phyloP scores from a whole-genome alignment of 179 eudicot species.

The Beta corolliflora region DNA sequence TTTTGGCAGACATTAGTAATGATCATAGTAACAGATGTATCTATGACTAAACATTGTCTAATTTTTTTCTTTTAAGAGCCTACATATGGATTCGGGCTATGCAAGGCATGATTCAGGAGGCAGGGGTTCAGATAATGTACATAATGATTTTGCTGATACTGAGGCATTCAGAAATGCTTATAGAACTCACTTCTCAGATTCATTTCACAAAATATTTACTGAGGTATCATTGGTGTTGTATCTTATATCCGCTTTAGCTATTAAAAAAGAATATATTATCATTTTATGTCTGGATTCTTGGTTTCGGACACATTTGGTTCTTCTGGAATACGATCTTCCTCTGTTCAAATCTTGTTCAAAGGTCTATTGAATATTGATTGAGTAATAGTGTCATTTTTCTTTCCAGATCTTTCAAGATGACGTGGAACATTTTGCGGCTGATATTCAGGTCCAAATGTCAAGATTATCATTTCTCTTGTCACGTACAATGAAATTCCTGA shows the following conservation, averaged over 20 bases:
- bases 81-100: conserved; percentile 45
- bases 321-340: neutral
- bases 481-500: neutral
- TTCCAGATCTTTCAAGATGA: conserved; percentile 80
- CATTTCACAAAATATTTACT: conserved; percentile 83
- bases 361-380: neutral
- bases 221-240: conserved; percentile 52
- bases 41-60: conserved; percentile 3
- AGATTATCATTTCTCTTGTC: too few species aligned
- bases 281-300: neutral
- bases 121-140: conserved; percentile 46
- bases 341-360: neutral
- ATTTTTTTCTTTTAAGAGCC: conserved; percentile 34
- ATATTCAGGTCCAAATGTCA: conserved; percentile 66
- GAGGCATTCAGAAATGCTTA: conserved; percentile 55
- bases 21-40: neutral
- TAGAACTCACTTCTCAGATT: conserved; percentile 60
- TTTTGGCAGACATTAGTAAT: neutral
- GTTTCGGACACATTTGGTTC: neutral
- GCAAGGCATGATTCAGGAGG: conserved; percentile 39
- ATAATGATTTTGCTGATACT: conserved; percentile 47
- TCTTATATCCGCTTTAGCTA: neutral
- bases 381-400: conserved; percentile 11
- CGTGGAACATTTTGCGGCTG: conserved; percentile 57
- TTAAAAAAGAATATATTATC: neutral